Base-by-base conservation (phyloP, 2,329 filamentous ascomycete species). In the Fonsecaea nubica region DNA sequence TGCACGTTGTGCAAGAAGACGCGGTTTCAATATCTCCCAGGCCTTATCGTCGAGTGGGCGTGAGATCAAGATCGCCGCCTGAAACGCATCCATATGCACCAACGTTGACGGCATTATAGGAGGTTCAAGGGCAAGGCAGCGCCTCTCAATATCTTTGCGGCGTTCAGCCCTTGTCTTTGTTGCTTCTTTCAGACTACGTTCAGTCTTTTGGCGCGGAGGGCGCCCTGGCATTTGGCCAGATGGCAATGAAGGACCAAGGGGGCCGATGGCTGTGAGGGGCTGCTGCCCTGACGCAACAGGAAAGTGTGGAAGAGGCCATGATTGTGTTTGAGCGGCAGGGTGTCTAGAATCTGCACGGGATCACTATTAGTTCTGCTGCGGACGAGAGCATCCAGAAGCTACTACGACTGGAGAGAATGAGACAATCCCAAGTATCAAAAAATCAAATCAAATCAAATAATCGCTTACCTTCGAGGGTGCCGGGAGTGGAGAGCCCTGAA, bases 1-100 rank as follows among this genome's bases (percentile, higher is more conserved):
- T 65, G 84, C 81, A 71, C 88, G 83, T 76, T 93, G 90, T 25
- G 85, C 84, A 38, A 91, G 77, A 13, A 94, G 80, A 66, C 88
- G 87, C 57, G 88, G 87, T 72, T 88, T 87, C 40, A 93, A 81
- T 60, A 89, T 79, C 58, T 86, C 84, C 91, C 91, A 94, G 3
- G 88, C 86, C 62, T 82, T 80, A 66, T 92, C 89, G 69, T 86
- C 88, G 72, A 94, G 80, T 21, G 89, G 88, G 30, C 86, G 83
- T 9, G 86, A 85, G 42, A 92, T 90, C 69, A 91, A 87, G 54
- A 91, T 84, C 35, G 91, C 89, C 42, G 89, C 90, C 74, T 90
- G 87, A 76, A 92, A 94, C 1, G 90, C 88, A 55, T 90, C 85
- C 77, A 92, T 91, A 73, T 90, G 88, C 63, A 84, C 84, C 64